Evolutionary conservation across 2,329 filamentous ascomycete genomes (phyloP).

Genomic region (Didymella lethalis): DNA sequence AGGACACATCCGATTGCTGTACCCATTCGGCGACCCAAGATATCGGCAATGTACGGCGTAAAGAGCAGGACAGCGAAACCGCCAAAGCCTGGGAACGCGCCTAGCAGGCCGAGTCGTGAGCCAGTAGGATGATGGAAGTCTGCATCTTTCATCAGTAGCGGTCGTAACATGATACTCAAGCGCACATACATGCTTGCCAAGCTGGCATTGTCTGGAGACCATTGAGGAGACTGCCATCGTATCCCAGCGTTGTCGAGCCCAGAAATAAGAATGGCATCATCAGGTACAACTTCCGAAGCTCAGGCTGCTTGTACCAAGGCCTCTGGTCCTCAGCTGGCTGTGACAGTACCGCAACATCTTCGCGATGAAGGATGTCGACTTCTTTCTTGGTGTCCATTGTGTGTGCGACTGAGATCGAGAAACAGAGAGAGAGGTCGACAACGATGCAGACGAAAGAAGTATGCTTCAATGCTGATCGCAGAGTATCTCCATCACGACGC

Average conservation of each 20-base stretch:
- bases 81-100: slow-evolving; percentile 57
- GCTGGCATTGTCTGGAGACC: slow-evolving; percentile 33
- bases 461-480: slow-evolving; percentile 7
- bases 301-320: slow-evolving; percentile 31
- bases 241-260: slow-evolving; percentile 28
- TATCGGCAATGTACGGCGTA: slow-evolving; percentile 43
- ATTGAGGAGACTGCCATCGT: slow-evolving; percentile 31
- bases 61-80: slow-evolving; percentile 57
- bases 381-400: slow-evolving; percentile 21
- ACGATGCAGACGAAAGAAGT: not conserved
- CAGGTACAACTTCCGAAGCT: slow-evolving; percentile 30
- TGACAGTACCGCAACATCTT: slow-evolving; percentile 16
- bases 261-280: slow-evolving; percentile 33
- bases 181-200: slow-evolving; percentile 40
- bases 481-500: not conserved
- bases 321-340: slow-evolving; percentile 23
- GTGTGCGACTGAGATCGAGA: not conserved
- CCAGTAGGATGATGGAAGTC: slow-evolving; percentile 54
- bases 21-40: slow-evolving; percentile 58
- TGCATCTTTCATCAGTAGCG: slow-evolving; percentile 7
- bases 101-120: slow-evolving; percentile 57
- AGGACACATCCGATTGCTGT: slow-evolving; percentile 63
- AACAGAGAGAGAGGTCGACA: not conserved
- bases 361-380: slow-evolving; percentile 23
- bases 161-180: not conserved